phyloP scores from a whole-genome alignment of 2,329 filamentous ascomycete species.

The Aspergillus fructus region DNA sequence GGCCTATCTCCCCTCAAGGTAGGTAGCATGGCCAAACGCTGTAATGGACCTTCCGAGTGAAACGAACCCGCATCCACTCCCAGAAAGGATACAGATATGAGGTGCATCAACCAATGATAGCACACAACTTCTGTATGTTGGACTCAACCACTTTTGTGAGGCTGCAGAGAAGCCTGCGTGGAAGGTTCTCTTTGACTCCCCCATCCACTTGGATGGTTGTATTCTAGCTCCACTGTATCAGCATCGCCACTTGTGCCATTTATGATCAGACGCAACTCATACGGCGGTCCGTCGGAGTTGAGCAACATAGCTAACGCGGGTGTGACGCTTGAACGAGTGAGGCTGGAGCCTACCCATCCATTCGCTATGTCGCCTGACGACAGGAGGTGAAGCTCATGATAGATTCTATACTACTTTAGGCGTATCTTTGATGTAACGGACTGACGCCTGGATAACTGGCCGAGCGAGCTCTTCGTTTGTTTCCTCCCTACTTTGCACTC shows the following conservation, averaged over 20 bases:
- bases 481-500: not conserved
- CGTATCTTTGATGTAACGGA: conserved; percentile 6
- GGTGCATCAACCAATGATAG: conserved; percentile 1
- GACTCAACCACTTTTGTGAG: not conserved
- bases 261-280: conserved; percentile 3
- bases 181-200: conserved; percentile 29
- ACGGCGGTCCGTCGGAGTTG: conserved; percentile 16
- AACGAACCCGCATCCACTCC: not conserved
- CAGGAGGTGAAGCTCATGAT: conserved; percentile 7
- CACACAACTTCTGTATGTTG: not conserved
- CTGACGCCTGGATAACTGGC: not conserved
- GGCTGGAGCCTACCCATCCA: conserved; percentile 12
- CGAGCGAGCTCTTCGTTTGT: not conserved
- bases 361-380: conserved; percentile 17
- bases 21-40: conserved; percentile 5
- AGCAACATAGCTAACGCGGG: conserved; percentile 13
- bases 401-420: conserved; percentile 2
- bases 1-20: not conserved
- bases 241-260: conserved; percentile 11
- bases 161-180: conserved; percentile 35
- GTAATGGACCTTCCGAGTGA: not conserved
- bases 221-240: conserved; percentile 1
- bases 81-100: not conserved
- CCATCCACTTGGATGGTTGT: not conserved
- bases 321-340: conserved; percentile 17